Evolutionary conservation across 805 yeast species (phyloP).

Genomic region (Saccharomycopsis javanensis): DNA sequence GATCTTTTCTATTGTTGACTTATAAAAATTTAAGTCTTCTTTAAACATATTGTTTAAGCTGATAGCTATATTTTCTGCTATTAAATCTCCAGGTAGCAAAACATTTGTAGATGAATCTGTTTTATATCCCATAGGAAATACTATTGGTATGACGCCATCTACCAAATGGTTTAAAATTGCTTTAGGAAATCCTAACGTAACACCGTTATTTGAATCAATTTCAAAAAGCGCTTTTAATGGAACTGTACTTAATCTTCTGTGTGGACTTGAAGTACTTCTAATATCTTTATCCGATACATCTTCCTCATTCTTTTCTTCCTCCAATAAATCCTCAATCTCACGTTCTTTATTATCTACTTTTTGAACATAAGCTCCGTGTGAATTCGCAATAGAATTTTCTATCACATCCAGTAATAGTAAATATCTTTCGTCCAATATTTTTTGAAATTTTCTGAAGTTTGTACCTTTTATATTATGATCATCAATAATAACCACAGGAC

Average conservation of each 20-base stretch:
- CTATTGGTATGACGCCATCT: conserved; percentile 43
- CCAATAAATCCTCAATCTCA: not conserved
- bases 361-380: conserved; percentile 20
- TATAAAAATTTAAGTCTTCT: conserved; percentile 27
- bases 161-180: conserved; percentile 30
- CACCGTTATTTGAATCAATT: conserved; percentile 6
- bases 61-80: conserved; percentile 33
- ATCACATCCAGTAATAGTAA: conserved; percentile 3
- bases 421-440: conserved; percentile 13
- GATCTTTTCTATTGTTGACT: conserved; percentile 58
- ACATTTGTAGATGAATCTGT: conserved; percentile 25
- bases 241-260: conserved; percentile 5
- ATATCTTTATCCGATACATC: not conserved
- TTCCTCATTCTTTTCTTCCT: not conserved
- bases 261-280: not conserved
- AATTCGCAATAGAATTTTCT: conserved; percentile 10
- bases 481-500: conserved; percentile 62
- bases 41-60: conserved; percentile 26
- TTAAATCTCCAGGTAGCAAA: conserved; percentile 20
- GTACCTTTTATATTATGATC: conserved; percentile 21
- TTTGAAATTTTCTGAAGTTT: conserved; percentile 19
- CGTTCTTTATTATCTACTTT: conserved; percentile 19
- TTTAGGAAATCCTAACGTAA: conserved; percentile 8
- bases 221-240: conserved; percentile 14
- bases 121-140: conserved; percentile 49